These are phyloP conservation scores for Venturia asperata DNA, from an alignment of 2,329 filamentous ascomycete genomes.

Conservation along the genomic window DNA sequence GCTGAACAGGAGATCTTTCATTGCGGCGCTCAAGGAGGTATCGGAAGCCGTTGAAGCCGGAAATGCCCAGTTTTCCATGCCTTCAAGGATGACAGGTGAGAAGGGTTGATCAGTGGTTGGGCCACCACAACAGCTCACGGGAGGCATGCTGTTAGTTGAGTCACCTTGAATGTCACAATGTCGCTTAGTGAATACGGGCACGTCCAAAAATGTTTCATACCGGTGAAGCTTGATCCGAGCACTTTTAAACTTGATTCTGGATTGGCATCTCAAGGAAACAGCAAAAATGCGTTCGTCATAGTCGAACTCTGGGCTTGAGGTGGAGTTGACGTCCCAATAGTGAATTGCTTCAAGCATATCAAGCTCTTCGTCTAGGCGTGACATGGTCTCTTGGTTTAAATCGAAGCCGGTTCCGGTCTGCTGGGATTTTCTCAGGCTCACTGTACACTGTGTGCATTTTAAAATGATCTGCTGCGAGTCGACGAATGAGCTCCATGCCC, in stretches of 20 bases:
- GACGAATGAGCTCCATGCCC: constrained; percentile 40
- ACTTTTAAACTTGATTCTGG: constrained; percentile 46
- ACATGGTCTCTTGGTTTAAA: constrained; percentile 20
- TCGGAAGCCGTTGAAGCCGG: background rate
- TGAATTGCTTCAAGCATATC: background rate
- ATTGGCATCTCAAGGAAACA: constrained; percentile 42
- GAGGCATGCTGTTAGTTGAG: background rate
- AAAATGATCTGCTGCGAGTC: constrained; percentile 45
- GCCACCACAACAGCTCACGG: background rate
- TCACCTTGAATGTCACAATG: constrained; percentile 41
- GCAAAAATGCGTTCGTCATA: constrained; percentile 37
- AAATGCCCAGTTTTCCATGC: background rate
- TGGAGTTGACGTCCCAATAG: background rate
- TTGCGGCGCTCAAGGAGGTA: background rate
- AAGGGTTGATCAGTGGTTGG: background rate
- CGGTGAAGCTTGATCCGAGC: constrained; percentile 47
- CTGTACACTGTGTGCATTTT: constrained; percentile 43
- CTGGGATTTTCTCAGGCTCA: constrained; percentile 41
- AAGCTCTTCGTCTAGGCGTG: constrained; percentile 7
- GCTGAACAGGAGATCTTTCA: constrained; percentile 37
- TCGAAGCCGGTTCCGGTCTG: constrained; percentile 35
- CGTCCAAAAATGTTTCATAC: constrained; percentile 46
- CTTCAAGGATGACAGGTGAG: background rate
- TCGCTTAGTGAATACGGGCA: constrained; percentile 44
- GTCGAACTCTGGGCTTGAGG: constrained; percentile 33